A percentile compares a stretch with the other conserved stretches of the same genome.
Conservation (phyloP, 331 rosid species). For the Saraca asoca region DNA sequence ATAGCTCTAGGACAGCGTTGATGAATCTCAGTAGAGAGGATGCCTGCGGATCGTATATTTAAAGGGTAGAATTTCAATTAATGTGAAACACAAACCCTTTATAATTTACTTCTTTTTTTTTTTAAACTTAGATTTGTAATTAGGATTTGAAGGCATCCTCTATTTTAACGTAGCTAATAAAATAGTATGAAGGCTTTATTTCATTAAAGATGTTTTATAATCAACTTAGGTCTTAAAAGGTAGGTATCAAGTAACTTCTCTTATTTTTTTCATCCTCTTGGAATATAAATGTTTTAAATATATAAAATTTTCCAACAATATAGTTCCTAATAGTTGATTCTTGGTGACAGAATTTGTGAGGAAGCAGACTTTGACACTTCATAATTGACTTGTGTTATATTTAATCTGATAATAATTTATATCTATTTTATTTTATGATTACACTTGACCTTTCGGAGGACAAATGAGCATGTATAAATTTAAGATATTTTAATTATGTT, state of each 20-base stretch:
- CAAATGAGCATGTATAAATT: no score
- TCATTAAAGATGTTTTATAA: slow-evolving; percentile 44
- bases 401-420: no score
- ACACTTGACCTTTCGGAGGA: no score
- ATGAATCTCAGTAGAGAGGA: no score
- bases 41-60: no score
- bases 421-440: no score
- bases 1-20: no score
- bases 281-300: not conserved
- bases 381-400: not conserved
- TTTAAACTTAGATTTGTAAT: no score
- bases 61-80: no score
- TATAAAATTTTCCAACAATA: not conserved
- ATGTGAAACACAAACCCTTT: no score
- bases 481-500: no score
- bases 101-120: no score
- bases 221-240: slow-evolving; percentile 33
- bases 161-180: slow-evolving; percentile 55
- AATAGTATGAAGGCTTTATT: slow-evolving; percentile 58
- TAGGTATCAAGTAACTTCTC: slow-evolving; percentile 1
- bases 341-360: slow-evolving; percentile 4
- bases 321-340: slow-evolving; percentile 23
- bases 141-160: slow-evolving; percentile 46
- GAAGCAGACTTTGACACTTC: slow-evolving; percentile 6
- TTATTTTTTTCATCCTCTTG: not conserved